These are phyloP conservation scores for Colletotrichum gigasporum DNA, from an alignment of 2,329 filamentous ascomycete genomes.

Conservation along the genomic window DNA sequence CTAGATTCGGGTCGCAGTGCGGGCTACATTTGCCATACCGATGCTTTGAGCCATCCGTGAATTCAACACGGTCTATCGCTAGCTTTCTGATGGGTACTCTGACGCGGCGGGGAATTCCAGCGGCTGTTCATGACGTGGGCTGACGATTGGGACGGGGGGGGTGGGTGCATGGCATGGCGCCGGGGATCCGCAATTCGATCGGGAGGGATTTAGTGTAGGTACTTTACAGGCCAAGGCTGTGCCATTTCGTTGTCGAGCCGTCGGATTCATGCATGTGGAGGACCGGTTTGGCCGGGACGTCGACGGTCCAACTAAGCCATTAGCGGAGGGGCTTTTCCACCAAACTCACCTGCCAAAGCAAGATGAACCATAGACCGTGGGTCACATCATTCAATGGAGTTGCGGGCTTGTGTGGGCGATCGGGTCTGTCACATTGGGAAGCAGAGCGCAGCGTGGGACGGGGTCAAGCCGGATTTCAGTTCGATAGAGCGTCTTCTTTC, in stretches of 20 bases:
- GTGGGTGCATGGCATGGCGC: not conserved
- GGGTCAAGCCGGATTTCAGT: no score
- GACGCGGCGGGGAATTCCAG: not conserved
- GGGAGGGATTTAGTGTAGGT: not conserved
- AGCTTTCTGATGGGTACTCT: not conserved
- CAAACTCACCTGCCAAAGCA: not conserved
- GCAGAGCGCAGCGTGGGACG: no score
- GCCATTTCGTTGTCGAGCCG: not conserved
- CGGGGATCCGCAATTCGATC: not conserved
- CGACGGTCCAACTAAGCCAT: constrained; percentile 15
- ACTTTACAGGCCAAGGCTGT: no score
- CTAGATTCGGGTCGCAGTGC: no score
- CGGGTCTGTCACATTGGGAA: no score
- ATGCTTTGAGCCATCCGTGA: no score
- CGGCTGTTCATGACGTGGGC: not conserved
- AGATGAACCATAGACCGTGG: not conserved
- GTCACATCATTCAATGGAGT: not conserved
- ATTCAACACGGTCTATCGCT: not conserved
- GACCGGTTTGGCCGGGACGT: constrained; percentile 11
- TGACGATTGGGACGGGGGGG: not conserved
- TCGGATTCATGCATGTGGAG: not conserved
- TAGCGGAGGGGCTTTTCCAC: not conserved
- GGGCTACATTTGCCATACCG: no score
- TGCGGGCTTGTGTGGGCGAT: no score
- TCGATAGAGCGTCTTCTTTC: no score